Evolutionary conservation across 1,139 yeast genomes (phyloP).

Genomic region (Nakaseomyces glabratus): DNA sequence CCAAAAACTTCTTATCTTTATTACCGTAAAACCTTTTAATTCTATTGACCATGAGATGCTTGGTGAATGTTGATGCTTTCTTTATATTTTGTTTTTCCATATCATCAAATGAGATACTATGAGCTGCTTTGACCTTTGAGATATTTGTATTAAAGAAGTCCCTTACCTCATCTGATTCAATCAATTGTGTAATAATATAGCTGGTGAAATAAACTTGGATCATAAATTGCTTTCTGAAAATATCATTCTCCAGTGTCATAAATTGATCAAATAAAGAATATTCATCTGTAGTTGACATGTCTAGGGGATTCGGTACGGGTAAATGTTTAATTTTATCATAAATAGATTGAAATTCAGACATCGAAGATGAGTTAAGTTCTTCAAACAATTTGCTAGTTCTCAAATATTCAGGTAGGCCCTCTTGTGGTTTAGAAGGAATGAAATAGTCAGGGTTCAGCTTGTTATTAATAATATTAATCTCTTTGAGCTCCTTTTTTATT

Average conservation of each 20-base stretch:
- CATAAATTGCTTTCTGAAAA: conserved; percentile 25
- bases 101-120: conserved; percentile 11
- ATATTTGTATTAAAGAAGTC: conserved; percentile 18
- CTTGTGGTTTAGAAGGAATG: too few relatives aligned
- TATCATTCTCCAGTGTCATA: conserved; percentile 19
- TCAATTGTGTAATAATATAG: conserved; percentile 17
- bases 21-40: conserved; percentile 20
- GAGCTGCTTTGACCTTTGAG: conserved; percentile 18
- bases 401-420: conserved; percentile 22
- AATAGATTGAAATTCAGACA: conserved; percentile 12
- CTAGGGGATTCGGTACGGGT: conserved; percentile 21
- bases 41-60: conserved; percentile 17
- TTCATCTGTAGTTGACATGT: conserved; percentile 18
- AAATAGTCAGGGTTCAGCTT: conserved; percentile 17
- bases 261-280: conserved; percentile 19
- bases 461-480: conserved; percentile 12
- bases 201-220: conserved; percentile 20
- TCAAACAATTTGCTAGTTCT: conserved; percentile 12
- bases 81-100: conserved; percentile 14
- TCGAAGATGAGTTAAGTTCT: conserved; percentile 14
- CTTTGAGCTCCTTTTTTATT: conserved; percentile 14
- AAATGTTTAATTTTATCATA: conserved; percentile 9
- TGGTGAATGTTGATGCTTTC: conserved; percentile 15
- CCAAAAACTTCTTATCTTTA: conserved; percentile 21
- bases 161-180: conserved; percentile 17